Base-by-base conservation (phyloP, 176 grass and related monocot genomes). In the Lolium rigidum region DNA sequence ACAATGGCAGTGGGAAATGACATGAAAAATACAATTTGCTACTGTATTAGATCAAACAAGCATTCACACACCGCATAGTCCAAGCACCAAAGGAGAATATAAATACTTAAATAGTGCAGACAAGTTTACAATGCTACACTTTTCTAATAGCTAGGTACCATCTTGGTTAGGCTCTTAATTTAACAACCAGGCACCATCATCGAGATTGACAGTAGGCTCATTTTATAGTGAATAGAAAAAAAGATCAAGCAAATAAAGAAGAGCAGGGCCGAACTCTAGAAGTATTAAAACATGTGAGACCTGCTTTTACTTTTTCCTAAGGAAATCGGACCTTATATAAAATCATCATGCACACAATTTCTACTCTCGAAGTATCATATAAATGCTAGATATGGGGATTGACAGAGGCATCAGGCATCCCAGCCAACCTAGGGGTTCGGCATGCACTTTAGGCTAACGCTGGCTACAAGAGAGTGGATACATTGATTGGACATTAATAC, bases 101-200 rank as follows among this genome's bases (percentile, higher is more conserved):
- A 55, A 70, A 69, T 10, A 87, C 25, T 87, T 78, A 47, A 79
- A 59, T n/a, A 83, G 37, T 87, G 59, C 15, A 87, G 12, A 77
- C 28, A 51, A 17, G 48, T 3, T 6, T 82, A 65, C 41, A 38
- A 5, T 55, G 74, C 10, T 83, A 72, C 20, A 24, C 3, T 60
- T n/a, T 75, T 66, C 20, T 69, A 74, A 22, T 51, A 84, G 65
- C 63, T 12, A 52, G 44, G 64, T 83, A 57, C 48, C 54, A 79
- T 55, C 37, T 9, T 26, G 54, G 4, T 14, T 57, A 86, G 58
- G 13, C 20, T 70, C 44, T 82, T 82, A 70, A 69, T 43, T 25
- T 44, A 76, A 66, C 47, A 75, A 18, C 60, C 68, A 76, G 20
- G 75, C 73, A 74, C 17, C 22, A 59, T 66, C 35, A 17, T 20